Evolutionary conservation across 1,139 yeast species (phyloP).

Genomic region (Magnusiomyces paraingens): DNA sequence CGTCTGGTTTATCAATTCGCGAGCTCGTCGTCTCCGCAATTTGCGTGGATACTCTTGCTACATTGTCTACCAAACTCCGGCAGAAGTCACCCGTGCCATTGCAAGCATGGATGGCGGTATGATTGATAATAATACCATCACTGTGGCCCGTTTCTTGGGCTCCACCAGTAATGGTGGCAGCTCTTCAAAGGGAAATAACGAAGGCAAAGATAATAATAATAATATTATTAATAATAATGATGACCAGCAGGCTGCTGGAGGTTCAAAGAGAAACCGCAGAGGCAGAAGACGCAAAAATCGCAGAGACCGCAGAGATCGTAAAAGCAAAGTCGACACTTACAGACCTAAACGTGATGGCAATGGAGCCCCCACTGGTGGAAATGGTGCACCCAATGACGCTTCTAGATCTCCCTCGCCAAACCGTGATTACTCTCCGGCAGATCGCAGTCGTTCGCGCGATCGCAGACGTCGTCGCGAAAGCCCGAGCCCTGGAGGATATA

Average conservation of each 20-base stretch:
- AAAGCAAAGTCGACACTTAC: constrained; percentile 1
- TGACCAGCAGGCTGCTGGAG: neutral
- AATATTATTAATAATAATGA: neutral
- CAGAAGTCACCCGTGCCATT: constrained; percentile 24
- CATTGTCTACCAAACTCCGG: constrained; percentile 19
- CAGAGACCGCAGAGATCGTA: neutral
- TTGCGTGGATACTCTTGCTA: constrained; percentile 16
- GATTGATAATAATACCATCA: constrained; percentile 21
- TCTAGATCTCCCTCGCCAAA: no score
- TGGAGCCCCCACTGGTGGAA: neutral
- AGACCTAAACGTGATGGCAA: constrained; percentile 2
- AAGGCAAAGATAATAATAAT: neutral
- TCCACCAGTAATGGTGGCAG: constrained; percentile 11
- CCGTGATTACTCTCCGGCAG: constrained; percentile 1
- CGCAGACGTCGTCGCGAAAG: constrained; percentile 9
- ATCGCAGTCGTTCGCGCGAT: constrained; percentile 5
- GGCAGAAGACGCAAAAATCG: neutral
- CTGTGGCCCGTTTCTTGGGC: constrained; percentile 17
- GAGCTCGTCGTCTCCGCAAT: neutral
- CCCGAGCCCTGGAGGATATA: constrained; percentile 4
- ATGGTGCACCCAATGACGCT: neutral
- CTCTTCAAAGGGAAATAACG: neutral
- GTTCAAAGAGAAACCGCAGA: neutral
- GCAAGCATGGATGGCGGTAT: constrained; percentile 26
- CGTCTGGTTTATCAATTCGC: constrained; percentile 17